A percentile compares a stretch with the other conserved stretches of the same genome.
These are phyloP conservation scores for Mrakia frigida DNA, from an alignment of 768 basidiomycete species.

Conservation along the genomic window DNA sequence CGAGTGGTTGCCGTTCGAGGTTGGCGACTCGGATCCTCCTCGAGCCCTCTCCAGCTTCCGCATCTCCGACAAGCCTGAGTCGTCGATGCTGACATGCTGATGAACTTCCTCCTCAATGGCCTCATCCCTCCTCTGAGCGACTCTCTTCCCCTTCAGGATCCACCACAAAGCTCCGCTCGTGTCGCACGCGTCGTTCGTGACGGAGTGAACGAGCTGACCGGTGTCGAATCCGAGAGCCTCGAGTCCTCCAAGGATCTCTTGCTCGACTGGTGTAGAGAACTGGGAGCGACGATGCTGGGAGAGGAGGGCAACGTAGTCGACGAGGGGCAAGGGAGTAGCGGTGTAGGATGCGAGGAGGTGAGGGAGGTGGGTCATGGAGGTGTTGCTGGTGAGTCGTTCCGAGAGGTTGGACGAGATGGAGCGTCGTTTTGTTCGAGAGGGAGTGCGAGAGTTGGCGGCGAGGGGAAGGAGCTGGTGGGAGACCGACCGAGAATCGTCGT, in stretches of 20 bases:
- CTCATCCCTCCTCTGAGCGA: slow-evolving; percentile 50
- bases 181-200: slow-evolving; percentile 87
- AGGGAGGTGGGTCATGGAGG: slow-evolving; percentile 35
- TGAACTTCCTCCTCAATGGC: slow-evolving; percentile 25
- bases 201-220: slow-evolving; percentile 90
- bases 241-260: slow-evolving; percentile 69
- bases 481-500: slow-evolving; percentile 35
- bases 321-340: slow-evolving; percentile 39
- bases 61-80: background rate
- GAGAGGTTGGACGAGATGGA: slow-evolving; percentile 79
- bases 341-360: slow-evolving; percentile 32
- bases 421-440: slow-evolving; percentile 89
- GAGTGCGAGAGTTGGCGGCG: slow-evolving; percentile 61
- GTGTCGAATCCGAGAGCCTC: slow-evolving; percentile 80
- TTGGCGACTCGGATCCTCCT: background rate
- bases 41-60: background rate
- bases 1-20: background rate
- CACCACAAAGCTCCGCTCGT: slow-evolving; percentile 89
- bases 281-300: slow-evolving; percentile 58
- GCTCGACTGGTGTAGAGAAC: slow-evolving; percentile 79
- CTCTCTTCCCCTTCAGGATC: slow-evolving; percentile 74
- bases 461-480: slow-evolving; percentile 56
- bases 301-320: slow-evolving; percentile 49
- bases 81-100: background rate
- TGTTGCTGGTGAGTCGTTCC: slow-evolving; percentile 38